Base-by-base conservation (phyloP, 108 stramenopile species). In the Cyclotella kingstonii region DNA sequence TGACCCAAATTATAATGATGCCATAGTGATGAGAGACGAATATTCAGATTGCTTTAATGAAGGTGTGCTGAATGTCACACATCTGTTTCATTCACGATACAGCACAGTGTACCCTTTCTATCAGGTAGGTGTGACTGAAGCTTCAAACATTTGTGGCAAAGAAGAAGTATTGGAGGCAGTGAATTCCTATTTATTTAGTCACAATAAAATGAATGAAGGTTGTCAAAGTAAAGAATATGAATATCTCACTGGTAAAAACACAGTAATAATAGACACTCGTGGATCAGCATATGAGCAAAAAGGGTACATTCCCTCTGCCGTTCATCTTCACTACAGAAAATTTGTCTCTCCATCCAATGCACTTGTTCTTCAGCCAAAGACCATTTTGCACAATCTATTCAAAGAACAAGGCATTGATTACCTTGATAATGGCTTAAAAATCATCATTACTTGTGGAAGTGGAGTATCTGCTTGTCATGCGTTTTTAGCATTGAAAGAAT, bases 281-380 rank as follows among this genome's bases (percentile, higher is more conserved):
- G 68, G 84, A n/a, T 47, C 75, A 7, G 80, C 67, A 14, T 56
- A 58, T 84, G 57, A 36, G 77, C 47, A 49, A 68, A 70, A 70
- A 21, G 90, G 90, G 2, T 85, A 84, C 54, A 91, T 91, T 81
- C 90, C 90, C 29, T 81, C 83, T 10, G 79, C 84, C 9, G 60
- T 73, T 12, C 87, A 91, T 70, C 51, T 91, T 9, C 83, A 81
- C 10, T 86, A 87, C 45, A 39, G 55, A 18, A 47, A 66, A 29
- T 44, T 91, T 22, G 60, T 84, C 44, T 45, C 80, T 44, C 68
- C 72, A 3, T 49, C 74, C 38, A 80, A 87, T 58, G 36, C 63
- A 27, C 49, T 61, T 8, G 48, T 72, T 53, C 56, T 88, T 30
- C 80, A 81, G 40, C 38, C 84, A 29, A 78, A 64, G 43, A 56